Conservation (phyloP, 345 rosid species). For the Rhodomyrtus tomentosa region DNA sequence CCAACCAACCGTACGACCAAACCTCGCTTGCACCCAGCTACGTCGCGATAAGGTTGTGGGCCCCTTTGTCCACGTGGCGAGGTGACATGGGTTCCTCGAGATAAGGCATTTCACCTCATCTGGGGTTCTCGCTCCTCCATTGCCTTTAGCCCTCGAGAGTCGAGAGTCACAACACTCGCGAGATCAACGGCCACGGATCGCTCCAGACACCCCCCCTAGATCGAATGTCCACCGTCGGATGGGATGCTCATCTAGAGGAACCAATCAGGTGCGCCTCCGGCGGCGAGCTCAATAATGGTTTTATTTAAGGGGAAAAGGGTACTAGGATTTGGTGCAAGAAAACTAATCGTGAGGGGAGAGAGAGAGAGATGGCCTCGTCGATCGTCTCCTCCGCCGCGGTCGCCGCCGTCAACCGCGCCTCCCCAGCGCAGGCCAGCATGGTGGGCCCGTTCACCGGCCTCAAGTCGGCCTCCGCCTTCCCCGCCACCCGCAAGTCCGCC, state of each 20-base stretch:
- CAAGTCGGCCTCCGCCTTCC: slow-evolving; percentile 16
- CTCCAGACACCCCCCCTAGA: not conserved
- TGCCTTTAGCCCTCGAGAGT: not conserved
- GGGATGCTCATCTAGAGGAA: not conserved
- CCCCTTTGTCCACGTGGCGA: slow-evolving; percentile 8
- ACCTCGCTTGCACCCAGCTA: not conserved
- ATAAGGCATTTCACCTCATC: slow-evolving; percentile 10
- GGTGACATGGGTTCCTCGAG: not conserved
- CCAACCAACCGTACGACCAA: not conserved
- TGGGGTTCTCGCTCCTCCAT: not conserved
- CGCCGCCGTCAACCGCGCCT: slow-evolving; percentile 11
- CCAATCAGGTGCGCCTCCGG: not conserved
- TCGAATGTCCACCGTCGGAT: slow-evolving; percentile 1
- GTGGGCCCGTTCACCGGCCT: slow-evolving; percentile 35
- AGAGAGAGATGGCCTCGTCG: slow-evolving; percentile 20
- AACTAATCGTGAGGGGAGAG: not conserved
- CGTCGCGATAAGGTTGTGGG: slow-evolving; percentile 5
- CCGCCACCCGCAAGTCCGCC: slow-evolving; percentile 9
- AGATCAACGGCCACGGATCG: not conserved
- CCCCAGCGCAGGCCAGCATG: slow-evolving; percentile 15
- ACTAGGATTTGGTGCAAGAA: not conserved
- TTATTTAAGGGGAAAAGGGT: not conserved
- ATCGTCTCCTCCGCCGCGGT: slow-evolving; percentile 14
- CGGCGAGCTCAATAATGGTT: not conserved
- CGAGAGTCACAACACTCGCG: not conserved